phyloP scores from a whole-genome alignment of 2,329 filamentous ascomycete genomes.

The Paraconiothyrium sp. region DNA sequence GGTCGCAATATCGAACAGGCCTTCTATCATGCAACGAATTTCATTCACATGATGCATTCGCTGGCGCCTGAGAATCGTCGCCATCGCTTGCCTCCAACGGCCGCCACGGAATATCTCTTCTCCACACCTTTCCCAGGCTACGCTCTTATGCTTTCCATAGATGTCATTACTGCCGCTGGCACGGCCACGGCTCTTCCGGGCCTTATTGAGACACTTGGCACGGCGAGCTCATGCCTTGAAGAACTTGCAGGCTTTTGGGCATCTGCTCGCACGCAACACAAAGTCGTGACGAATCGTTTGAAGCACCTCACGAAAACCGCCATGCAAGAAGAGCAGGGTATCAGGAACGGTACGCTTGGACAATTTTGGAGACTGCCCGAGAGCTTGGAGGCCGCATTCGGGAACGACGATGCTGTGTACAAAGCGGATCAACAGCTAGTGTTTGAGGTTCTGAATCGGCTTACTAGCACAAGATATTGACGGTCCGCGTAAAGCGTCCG shows the following conservation, averaged over 20 bases:
- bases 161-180: conserved; percentile 71
- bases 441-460: conserved; percentile 38
- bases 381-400: conserved; percentile 54
- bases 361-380: conserved; percentile 48
- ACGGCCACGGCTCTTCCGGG: conserved; percentile 52
- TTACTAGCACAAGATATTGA: conserved; percentile 56
- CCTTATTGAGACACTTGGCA: conserved; percentile 64
- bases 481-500: conserved; percentile 57
- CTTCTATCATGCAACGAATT: conserved; percentile 40
- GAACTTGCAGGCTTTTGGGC: conserved; percentile 69
- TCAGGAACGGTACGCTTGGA: conserved; percentile 39
- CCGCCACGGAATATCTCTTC: conserved; percentile 50
- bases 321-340: conserved; percentile 46
- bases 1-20: conserved; percentile 43
- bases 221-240: conserved; percentile 64
- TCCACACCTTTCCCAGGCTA: conserved; percentile 69
- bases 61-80: conserved; percentile 38
- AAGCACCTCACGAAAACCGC: conserved; percentile 55
- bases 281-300: conserved; percentile 59
- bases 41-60: conserved; percentile 46
- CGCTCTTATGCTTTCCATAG: conserved; percentile 69
- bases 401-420: conserved; percentile 57
- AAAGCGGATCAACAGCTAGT: conserved; percentile 41
- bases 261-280: conserved; percentile 62
- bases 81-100: conserved; percentile 37